Conservation (phyloP, 2,329 filamentous ascomycete species). For the Monilinia fructigena region DNA sequence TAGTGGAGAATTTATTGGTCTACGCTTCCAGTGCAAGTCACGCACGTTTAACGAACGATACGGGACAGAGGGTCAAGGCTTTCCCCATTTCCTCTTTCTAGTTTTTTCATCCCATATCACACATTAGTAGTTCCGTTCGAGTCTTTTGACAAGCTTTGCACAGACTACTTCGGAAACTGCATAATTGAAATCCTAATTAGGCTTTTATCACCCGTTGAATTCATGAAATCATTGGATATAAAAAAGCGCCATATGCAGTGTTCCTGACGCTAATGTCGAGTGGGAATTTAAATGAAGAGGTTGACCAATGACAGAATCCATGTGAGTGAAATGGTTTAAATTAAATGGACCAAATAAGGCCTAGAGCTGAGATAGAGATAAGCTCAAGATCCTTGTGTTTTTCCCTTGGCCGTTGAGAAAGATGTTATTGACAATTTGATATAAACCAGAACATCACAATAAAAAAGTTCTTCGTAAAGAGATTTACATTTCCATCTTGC, state of each 20-base stretch:
- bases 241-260: conserved; percentile 6
- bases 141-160: conserved; percentile 6
- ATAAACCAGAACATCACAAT: not conserved
- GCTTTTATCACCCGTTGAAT: conserved; percentile 6
- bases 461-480: conserved; percentile 5
- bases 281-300: conserved; percentile 17
- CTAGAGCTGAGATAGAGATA: conserved; percentile 8
- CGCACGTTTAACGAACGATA: not conserved
- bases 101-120: not conserved
- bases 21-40: conserved; percentile 3
- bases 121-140: not conserved
- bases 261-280: conserved; percentile 30
- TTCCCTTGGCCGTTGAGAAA: not conserved
- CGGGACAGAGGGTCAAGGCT: conserved; percentile 12
- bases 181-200: conserved; percentile 11
- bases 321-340: conserved; percentile 8
- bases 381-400: conserved; percentile 12
- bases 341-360: conserved; percentile 15
- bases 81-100: conserved; percentile 11
- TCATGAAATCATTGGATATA: conserved; percentile 3
- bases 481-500: not conserved
- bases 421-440: no score
- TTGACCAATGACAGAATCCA: conserved; percentile 19
- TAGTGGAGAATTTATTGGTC: not conserved
- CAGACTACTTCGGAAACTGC: conserved; percentile 19